Base-by-base conservation (phyloP, 2,329 filamentous ascomycete genomes). In the Xylariaceae sp. region DNA sequence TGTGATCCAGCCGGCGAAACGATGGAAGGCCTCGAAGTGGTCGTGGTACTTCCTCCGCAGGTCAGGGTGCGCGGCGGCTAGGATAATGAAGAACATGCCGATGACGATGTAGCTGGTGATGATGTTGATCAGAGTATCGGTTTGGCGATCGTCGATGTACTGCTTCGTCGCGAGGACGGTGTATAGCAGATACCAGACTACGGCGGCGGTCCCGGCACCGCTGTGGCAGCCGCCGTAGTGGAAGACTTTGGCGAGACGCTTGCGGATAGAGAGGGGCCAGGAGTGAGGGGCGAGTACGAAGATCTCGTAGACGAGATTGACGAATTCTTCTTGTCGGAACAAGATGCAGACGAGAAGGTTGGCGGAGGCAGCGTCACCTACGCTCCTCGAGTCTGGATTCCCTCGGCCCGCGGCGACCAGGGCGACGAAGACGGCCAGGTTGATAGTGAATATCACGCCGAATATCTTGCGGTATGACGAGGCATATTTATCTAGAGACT, bases 1-100 rank as follows among this genome's bases (percentile, higher is more conserved):
- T 2, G 82, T 75, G 5, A 78, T 75, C 87, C 87, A 91, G 19
- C 86, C 87, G 3, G 79, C 79, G 68, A 88, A 90, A 44, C 87
- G 84, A 71, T 91, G 88, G 53, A 80, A 80, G 40, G 81, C 71
- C 71, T 91, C 88, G 65, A 89, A 91, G 55, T 78, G 71, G 70
- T 91, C 80, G 72, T 91, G 87, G 58, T 78, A 75, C 46, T 74
- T 78, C 61, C 76, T 74, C 27, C 88, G 82, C 61, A 90, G 75
- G 7, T 69, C 67, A 2, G 88, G 87, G 67, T 85, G 79, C 1
- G 88, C 84, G 50, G 83, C 80, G 46, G 74, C 71, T 49, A 87
- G 75, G 64, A 90, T 85, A 40, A 73, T 64, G 53, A 80, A 63
- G 60, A 88, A 75, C 49, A 89, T 73, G 1, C 72, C 67, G 44